Percentiles rank a stretch among this genome's conserved stretches.
Evolutionary conservation across 2,329 filamentous ascomycete genomes (phyloP).

Genomic region (Dothidotthia symphoricarpi): DNA sequence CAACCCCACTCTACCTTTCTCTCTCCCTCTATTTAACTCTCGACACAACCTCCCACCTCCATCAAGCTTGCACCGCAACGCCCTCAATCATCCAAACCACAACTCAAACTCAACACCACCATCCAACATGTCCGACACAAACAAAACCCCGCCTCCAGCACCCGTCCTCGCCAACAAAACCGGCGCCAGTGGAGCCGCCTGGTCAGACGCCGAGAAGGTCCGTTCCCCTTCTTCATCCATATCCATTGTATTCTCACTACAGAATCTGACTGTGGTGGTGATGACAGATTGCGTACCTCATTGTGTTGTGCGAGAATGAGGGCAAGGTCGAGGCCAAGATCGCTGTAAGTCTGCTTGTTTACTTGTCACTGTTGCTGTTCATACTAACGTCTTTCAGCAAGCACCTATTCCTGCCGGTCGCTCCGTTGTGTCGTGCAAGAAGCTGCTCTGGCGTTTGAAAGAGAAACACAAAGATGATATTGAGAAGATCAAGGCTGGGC

Average conservation of each 20-base stretch:
- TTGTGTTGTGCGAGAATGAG: constrained; percentile 21
- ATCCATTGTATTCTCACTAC: too few relatives aligned
- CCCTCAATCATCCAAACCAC: too few relatives aligned
- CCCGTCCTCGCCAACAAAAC: constrained; percentile 2
- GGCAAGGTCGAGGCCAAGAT: constrained; percentile 19
- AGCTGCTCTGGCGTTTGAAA: constrained; percentile 25
- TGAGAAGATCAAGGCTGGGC: constrained; percentile 16
- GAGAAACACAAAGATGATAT: constrained; percentile 26
- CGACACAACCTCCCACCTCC: too few relatives aligned
- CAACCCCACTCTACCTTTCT: too few relatives aligned
- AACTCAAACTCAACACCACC: too few relatives aligned
- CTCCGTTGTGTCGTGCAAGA: constrained; percentile 24
- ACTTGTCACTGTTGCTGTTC: too few relatives aligned
- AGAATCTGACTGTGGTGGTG: too few relatives aligned
- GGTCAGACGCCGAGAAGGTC: constrained; percentile 25
- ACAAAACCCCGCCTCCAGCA: constrained; percentile 3
- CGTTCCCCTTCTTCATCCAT: not conserved
- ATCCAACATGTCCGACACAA: constrained; percentile 1
- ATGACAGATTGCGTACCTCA: constrained; percentile 23
- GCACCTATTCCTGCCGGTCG: constrained; percentile 26
- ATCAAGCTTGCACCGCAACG: too few relatives aligned
- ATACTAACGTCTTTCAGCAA: constrained; percentile 6
- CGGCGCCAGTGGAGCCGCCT: constrained; percentile 14
- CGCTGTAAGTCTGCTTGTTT: constrained; percentile 5
- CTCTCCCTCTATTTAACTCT: too few relatives aligned